Percentiles rank a stretch among this genome's conserved stretches.
phyloP scores from a whole-genome alignment of 805 yeast genomes.

The Cyberlindnera galapagoensis region DNA sequence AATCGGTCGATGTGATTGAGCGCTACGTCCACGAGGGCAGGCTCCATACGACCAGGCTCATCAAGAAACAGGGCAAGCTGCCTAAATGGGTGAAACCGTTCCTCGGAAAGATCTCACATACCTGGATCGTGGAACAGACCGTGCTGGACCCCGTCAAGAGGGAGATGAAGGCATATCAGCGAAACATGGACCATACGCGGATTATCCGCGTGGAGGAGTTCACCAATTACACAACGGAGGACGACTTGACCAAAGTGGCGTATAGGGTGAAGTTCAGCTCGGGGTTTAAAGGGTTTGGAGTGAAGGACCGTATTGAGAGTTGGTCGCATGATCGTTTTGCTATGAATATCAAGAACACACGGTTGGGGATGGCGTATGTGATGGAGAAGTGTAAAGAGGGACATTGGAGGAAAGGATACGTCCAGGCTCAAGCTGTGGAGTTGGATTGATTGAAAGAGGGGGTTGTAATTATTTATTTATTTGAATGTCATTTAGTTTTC shows the following conservation, averaged over 20 bases:
- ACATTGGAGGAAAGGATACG: background rate
- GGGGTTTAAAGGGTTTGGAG: conserved; percentile 54
- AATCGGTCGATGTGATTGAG: conserved; percentile 73
- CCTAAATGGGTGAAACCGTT: conserved; percentile 77
- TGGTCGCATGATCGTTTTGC: conserved; percentile 74
- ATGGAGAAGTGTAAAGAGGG: conserved; percentile 52
- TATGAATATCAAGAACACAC: conserved; percentile 57
- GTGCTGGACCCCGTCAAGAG: conserved; percentile 56
- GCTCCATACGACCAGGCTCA: conserved; percentile 64
- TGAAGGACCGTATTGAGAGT: conserved; percentile 68
- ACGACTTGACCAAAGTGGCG: conserved; percentile 38
- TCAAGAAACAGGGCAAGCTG: conserved; percentile 71
- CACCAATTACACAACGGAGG: conserved; percentile 44
- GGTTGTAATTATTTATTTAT: too few relatives aligned
- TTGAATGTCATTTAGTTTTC: too few relatives aligned
- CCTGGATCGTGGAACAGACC: conserved; percentile 79
- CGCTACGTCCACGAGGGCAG: conserved; percentile 58
- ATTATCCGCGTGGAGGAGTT: conserved; percentile 76
- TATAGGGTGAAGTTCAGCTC: conserved; percentile 66
- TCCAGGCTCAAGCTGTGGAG: too few relatives aligned
- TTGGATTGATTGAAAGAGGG: too few relatives aligned
- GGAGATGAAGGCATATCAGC: conserved; percentile 60
- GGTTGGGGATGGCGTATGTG: conserved; percentile 70
- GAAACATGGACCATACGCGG: conserved; percentile 78
- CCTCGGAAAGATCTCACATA: conserved; percentile 58